Base-by-base conservation (phyloP, 805 yeast genomes). In the Metschnikowia peoriensis region DNA sequence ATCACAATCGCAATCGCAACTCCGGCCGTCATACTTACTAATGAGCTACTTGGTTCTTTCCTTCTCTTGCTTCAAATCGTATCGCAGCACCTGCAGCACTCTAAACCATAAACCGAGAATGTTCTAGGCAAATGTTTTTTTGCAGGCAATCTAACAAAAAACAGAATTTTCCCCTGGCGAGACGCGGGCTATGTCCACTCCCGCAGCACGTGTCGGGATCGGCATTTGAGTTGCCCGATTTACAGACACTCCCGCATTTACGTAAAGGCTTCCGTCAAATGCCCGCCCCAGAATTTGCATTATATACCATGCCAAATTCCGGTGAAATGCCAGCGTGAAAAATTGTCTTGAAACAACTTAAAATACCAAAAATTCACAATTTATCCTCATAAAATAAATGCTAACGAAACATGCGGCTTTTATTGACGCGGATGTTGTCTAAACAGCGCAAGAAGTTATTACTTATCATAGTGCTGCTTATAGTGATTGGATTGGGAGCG, bases 401-500 rank as follows among this genome's bases (percentile, higher is more conserved):
- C 10, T 12, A 32, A 32, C 32, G 3, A 32, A 28, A 41, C 5
- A 28, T 14, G 6, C 27, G 10, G 35, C 10, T 27, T 41, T 7
- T 43, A 22, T 15, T 16, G 4, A 16, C 38, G 10, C 15, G 38
- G 1, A 44, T 44, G 44, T 28, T 51, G 41, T 11, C 41, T 38
- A 45, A 44, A 32, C n/a, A 28, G 14, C 53, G 54, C 44, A 45
- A 41, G 22, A 52, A 40, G 28, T 11, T 35, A 6, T 22, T 50
- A 16, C n/a, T 53, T 5, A 28, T 49, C 15, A 16, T 53, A 35
- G 54, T 47, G 22, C 38, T 51, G 48, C 12, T 53, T 6, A 9
- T 35, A 6, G 34, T 53, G 29, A 32, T 55, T 16, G 41, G 28
- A 6, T 41, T 49, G 38, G 46, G 48, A 7, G 46, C 46, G 3